These are phyloP conservation scores for Cucurbita maxima DNA, from an alignment of 306 rosid species.

Conservation along the genomic window DNA sequence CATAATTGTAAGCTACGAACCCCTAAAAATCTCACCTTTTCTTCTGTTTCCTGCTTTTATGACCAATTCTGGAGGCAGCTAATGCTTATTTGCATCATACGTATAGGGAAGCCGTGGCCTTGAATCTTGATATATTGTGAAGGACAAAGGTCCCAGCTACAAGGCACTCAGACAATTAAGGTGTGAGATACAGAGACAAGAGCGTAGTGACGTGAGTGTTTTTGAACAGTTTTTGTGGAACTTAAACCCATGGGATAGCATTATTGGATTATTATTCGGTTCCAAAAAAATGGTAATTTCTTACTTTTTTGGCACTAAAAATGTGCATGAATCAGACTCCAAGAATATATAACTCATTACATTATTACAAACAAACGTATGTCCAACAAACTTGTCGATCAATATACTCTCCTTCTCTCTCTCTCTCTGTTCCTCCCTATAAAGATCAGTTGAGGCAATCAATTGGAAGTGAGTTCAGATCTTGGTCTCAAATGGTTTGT, in stretches of 20 bases:
- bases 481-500: not conserved
- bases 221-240: conserved; percentile 9
- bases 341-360: not conserved
- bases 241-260: conserved; percentile 1
- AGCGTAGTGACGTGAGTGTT: conserved; percentile 1
- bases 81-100: not conserved
- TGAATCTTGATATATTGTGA: not conserved
- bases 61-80: not conserved
- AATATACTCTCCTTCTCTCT: not conserved
- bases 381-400: not conserved
- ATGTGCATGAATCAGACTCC: not conserved
- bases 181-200: not conserved
- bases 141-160: not conserved
- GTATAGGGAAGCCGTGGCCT: not conserved
- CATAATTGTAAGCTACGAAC: not conserved
- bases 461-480: not conserved
- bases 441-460: not conserved
- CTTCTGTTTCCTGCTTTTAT: not conserved
- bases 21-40: not conserved
- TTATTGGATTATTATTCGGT: conserved; percentile 1
- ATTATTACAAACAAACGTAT: not conserved
- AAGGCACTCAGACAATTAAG: not conserved
- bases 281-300: not conserved
- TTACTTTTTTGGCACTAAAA: not conserved
- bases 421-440: not conserved